phyloP scores from a whole-genome alignment of 768 basidiomycete species.

The Russula vinacea region DNA sequence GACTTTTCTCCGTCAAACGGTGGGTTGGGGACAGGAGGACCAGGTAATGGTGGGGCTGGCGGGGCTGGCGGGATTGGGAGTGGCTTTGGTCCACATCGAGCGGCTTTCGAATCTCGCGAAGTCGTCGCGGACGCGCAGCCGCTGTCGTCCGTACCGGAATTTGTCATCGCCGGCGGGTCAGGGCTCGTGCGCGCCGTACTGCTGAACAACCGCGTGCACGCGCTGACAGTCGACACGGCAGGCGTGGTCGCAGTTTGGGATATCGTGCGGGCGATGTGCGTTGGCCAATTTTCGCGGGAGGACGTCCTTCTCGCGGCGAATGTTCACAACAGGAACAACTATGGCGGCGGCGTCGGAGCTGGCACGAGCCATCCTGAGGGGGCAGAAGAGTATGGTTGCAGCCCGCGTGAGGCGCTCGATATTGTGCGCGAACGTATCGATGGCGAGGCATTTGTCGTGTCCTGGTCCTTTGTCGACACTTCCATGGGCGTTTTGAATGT shows the following conservation, averaged over 20 bases:
- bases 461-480: slow-evolving; percentile 89
- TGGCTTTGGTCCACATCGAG: slow-evolving; percentile 42
- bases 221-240: slow-evolving; percentile 82
- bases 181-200: slow-evolving; percentile 81
- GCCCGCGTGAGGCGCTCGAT: slow-evolving; percentile 82
- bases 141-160: slow-evolving; percentile 54
- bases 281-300: slow-evolving; percentile 63
- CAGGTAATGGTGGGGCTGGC: not conserved
- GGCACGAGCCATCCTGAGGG: slow-evolving; percentile 25
- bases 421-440: slow-evolving; percentile 88
- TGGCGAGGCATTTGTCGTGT: slow-evolving; percentile 80
- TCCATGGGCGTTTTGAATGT: slow-evolving; percentile 85
- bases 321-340: not conserved
- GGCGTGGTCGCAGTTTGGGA: slow-evolving; percentile 94
- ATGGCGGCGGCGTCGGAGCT: no score
- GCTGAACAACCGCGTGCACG: slow-evolving; percentile 86
- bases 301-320: slow-evolving; percentile 59
- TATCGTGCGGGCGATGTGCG: slow-evolving; percentile 71
- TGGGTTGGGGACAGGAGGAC: not conserved
- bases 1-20: slow-evolving; percentile 27
- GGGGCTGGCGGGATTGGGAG: slow-evolving; percentile 33
- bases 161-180: slow-evolving; percentile 66
- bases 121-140: slow-evolving; percentile 74
- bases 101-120: slow-evolving; percentile 68
- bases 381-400: slow-evolving; percentile 48